phyloP scores from a whole-genome alignment of 345 rosid species.

The Acer negundo region DNA sequence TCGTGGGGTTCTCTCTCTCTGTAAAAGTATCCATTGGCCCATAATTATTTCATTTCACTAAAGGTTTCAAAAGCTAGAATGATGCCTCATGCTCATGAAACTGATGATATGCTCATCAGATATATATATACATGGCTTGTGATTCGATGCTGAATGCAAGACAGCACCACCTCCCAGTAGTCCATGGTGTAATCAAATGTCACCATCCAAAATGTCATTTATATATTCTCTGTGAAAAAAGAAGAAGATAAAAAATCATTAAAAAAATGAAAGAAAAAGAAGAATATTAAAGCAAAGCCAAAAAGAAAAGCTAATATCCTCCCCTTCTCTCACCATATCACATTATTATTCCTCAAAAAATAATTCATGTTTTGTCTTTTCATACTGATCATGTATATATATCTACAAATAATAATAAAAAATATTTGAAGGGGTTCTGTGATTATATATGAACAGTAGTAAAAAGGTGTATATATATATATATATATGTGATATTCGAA shows the following conservation, averaged over 20 bases:
- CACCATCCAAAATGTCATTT: conserved; percentile 21
- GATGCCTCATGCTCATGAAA: conserved; percentile 24
- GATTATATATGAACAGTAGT: background rate
- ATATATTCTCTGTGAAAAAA: background rate
- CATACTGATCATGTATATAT: too few species aligned
- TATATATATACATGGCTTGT: conserved; percentile 20
- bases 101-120: background rate
- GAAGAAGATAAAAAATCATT: background rate
- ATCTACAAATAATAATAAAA: too few species aligned
- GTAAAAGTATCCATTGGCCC: conserved; percentile 42
- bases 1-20: conserved; percentile 43
- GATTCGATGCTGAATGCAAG: conserved; percentile 54
- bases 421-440: too few species aligned
- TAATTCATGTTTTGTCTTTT: conserved; percentile 25
- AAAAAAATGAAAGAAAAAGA: background rate
- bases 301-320: conserved; percentile 11
- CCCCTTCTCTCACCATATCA: background rate
- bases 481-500: background rate
- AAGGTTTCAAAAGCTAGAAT: conserved; percentile 52
- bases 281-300: background rate
- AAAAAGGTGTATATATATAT: background rate
- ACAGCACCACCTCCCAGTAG: conserved; percentile 30
- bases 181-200: conserved; percentile 33
- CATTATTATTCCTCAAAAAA: background rate
- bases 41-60: background rate